These are phyloP conservation scores for Vigna hirtella DNA, from an alignment of 306 rosid genomes.

Conservation along the genomic window DNA sequence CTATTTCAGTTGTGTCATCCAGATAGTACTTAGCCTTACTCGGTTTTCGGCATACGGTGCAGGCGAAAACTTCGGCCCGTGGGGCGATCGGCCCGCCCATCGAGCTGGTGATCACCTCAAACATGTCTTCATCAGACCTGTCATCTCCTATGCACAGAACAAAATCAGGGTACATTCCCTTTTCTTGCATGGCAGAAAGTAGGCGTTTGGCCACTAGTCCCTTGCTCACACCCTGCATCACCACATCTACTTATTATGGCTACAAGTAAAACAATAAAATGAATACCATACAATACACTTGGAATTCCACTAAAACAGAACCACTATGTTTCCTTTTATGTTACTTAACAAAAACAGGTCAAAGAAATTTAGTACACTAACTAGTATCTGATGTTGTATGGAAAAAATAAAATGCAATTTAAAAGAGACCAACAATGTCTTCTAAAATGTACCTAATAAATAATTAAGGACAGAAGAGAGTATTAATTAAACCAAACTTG, in stretches of 20 bases:
- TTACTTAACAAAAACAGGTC: neutral
- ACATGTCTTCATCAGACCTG: constrained; percentile 93
- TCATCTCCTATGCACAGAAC: constrained; percentile 92
- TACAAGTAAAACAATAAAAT: neutral
- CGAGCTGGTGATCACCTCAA: constrained; percentile 55
- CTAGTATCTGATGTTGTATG: neutral
- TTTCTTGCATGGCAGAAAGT: constrained; percentile 64
- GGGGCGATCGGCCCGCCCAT: constrained; percentile 38
- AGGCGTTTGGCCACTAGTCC: constrained; percentile 78
- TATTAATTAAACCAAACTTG: no score
- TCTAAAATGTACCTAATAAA: no score
- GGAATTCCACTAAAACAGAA: neutral
- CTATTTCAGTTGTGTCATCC: constrained; percentile 62
- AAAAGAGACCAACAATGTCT: no score
- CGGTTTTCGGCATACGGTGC: constrained; percentile 52
- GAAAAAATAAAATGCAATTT: no score
- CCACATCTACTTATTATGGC: neutral
- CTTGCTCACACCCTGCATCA: constrained; percentile 81
- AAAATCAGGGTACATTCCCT: constrained; percentile 71
- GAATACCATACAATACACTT: neutral
- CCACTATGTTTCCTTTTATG: constrained; percentile 19
- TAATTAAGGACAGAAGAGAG: no score
- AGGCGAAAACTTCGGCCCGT: constrained; percentile 48
- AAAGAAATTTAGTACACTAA: neutral
- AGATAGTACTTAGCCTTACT: constrained; percentile 58